Conservation (phyloP, 805 yeast species). For the Yamadazyma kitorensis region DNA sequence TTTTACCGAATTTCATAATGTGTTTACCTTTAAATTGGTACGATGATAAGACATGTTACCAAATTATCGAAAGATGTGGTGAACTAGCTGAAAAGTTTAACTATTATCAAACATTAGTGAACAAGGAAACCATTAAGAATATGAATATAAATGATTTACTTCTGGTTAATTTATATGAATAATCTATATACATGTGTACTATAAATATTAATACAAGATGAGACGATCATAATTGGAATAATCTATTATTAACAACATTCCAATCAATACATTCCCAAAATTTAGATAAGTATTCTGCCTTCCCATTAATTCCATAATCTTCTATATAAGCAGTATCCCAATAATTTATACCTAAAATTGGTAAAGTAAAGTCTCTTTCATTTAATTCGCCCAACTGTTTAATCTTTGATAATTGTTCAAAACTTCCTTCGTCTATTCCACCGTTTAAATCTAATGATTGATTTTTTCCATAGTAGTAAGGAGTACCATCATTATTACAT, state of each 20-base stretch:
- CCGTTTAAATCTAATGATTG: conserved; percentile 77
- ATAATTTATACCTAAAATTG: conserved; percentile 71
- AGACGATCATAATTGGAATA: conserved; percentile 32
- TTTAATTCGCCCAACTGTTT: conserved; percentile 38
- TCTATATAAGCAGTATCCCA: conserved; percentile 89
- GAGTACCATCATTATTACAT: conserved; percentile 75
- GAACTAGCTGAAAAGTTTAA: conserved; percentile 18
- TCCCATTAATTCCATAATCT: conserved; percentile 82
- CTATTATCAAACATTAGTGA: conserved; percentile 17
- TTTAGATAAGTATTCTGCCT: conserved; percentile 65
- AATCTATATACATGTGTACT: neutral
- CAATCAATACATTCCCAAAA: conserved; percentile 82
- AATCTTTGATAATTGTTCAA: conserved; percentile 42
- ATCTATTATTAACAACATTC: conserved; percentile 62
- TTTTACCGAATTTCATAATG: conserved; percentile 30
- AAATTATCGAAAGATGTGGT: conserved; percentile 28
- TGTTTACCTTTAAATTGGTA: conserved; percentile 38
- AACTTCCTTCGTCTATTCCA: conserved; percentile 57
- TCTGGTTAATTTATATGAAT: conserved; percentile 16
- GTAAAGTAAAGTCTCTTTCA: conserved; percentile 62
- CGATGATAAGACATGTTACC: conserved; percentile 23
- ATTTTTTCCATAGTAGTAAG: conserved; percentile 64
- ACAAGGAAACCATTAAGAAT: conserved; percentile 14
- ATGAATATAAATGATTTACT: conserved; percentile 19
- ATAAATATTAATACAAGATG: conserved; percentile 9